Evolutionary conservation across 2,329 filamentous ascomycete species (phyloP).

Genomic region (Byssothecium circinans): DNA sequence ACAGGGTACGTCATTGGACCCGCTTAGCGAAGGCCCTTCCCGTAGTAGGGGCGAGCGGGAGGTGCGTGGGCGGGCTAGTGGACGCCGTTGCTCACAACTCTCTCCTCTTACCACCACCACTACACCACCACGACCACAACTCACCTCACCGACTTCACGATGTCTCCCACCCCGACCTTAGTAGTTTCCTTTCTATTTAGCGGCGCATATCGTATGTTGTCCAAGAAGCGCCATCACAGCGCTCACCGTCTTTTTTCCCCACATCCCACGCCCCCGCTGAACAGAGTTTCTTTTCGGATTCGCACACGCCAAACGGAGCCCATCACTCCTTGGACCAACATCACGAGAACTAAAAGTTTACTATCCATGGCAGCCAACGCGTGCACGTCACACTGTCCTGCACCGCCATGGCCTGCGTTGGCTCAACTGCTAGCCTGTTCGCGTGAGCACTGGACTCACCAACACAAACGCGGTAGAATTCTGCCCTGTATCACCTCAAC

Average conservation of each 20-base stretch:
- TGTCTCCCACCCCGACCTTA: no score
- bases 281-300: slow-evolving; percentile 13
- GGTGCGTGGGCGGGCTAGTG: slow-evolving; percentile 18
- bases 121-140: background rate
- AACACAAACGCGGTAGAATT: no score
- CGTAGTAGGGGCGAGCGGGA: background rate
- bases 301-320: background rate
- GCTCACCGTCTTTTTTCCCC: background rate
- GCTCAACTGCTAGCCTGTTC: background rate
- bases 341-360: slow-evolving; percentile 4
- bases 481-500: slow-evolving; percentile 2
- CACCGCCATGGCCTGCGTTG: background rate
- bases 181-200: no score
- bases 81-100: slow-evolving; percentile 2
- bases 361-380: background rate
- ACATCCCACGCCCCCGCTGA: slow-evolving; percentile 6
- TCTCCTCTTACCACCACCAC: background rate
- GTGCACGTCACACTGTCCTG: background rate
- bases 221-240: no score
- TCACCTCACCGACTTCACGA: background rate
- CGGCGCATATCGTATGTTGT: no score
- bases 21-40: background rate
- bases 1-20: slow-evolving; percentile 18
- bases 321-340: background rate
- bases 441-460: no score